Base-by-base conservation (phyloP, 192 early-diverging fungal genomes). In the Coemansia sp. region DNA sequence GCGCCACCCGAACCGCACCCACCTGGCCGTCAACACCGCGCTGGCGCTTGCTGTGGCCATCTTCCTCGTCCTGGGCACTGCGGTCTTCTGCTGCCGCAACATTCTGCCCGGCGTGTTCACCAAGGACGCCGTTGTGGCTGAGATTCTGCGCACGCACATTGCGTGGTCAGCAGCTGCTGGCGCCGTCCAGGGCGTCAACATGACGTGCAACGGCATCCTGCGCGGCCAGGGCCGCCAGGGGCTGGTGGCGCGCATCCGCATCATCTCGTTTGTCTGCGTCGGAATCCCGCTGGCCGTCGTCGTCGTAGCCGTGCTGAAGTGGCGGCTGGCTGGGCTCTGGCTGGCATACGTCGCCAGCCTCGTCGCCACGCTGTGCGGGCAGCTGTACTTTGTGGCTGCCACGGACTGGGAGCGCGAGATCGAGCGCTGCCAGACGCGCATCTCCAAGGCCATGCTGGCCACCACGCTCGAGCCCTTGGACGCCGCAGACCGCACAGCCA, bases 291-390 rank as follows among this genome's bases (percentile, higher is more conserved):
- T 88, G 14, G 81, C 86, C 9, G 66, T 77, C 2, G 60, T 77
- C 17, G 63, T 74, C 8, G 73, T 76, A 5, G 72, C 88, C 61
- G 71, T 79, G 50, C 46, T 84, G 35, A 63, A 78, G 6, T 87
- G 83, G 85, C 84, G 85, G 2, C 83, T 93, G 16, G 79, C 82
- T 11, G 91, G 91, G 8, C 77, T 93, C 27, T 93, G 91, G 91
- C 45, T 73, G 1, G 86, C 87, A 6, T 75, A 89, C n/a, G 73
- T 83, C 42, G 62, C 83, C 19, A 87, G 79, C 17, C 41, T 70
- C 4, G 8, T 67, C 6, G 29, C 54, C 4, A 62, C 65, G 2
- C 41, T 69, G 64, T 40, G 46, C 5, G 50, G 56, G 3, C 76
- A 81, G 53, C 29, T 74, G 1, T 78, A 75, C 31, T 45, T 61